Evolutionary conservation across 169 alveolate genomes (phyloP).

Genomic region (Plasmodium gaboni): DNA sequence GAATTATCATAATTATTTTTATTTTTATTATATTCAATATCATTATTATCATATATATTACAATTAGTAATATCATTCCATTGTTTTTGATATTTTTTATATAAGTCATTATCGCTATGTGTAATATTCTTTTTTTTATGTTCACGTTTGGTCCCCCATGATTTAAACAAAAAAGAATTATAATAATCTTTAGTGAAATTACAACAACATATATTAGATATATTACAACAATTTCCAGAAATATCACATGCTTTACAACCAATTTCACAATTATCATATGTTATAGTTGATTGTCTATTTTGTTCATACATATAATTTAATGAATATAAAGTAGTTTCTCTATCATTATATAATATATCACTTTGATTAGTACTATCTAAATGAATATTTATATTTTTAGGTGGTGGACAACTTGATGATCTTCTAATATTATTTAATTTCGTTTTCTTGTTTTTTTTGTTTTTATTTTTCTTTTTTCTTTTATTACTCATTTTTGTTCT

Average conservation of each 20-base stretch:
- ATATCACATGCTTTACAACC: too few species aligned
- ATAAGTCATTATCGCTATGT: neutral
- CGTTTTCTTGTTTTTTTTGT: neutral
- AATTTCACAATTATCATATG: neutral
- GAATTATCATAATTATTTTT: constrained; percentile 13
- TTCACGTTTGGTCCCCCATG: constrained; percentile 10
- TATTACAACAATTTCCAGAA: too few species aligned
- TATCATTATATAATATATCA: neutral
- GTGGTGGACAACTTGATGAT: constrained; percentile 25
- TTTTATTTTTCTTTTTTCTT: neutral
- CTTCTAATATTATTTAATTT: neutral
- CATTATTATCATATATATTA: constrained; percentile 5
- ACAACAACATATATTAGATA: too few species aligned
- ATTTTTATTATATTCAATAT: neutral
- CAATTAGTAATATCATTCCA: constrained; percentile 3
- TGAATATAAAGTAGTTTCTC: constrained; percentile 8
- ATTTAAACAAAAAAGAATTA: constrained; percentile 16
- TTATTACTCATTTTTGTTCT: too few species aligned
- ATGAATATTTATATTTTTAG: constrained; percentile 1
- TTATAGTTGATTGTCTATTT: neutral
- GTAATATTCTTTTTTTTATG: constrained; percentile 24
- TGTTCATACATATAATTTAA: neutral
- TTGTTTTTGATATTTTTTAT: constrained; percentile 22
- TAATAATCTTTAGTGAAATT: neutral
- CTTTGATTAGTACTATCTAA: neutral